These are phyloP conservation scores for Rutstroemia sp. DNA, from an alignment of 2,329 filamentous ascomycete species.

Conservation along the genomic window DNA sequence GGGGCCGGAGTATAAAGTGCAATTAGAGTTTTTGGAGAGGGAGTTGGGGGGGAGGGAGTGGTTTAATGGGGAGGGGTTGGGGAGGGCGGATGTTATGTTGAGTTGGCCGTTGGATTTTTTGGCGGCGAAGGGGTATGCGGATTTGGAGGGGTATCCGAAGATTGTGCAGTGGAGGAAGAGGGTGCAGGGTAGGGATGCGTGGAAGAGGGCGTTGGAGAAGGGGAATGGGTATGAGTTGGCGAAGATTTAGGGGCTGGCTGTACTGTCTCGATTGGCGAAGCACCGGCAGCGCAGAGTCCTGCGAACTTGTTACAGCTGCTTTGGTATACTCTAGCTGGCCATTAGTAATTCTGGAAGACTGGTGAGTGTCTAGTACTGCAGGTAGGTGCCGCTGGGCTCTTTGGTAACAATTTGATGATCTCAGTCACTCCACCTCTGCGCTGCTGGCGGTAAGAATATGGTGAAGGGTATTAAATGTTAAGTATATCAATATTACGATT, in stretches of 20 bases:
- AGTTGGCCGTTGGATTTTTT: slow-evolving; percentile 31
- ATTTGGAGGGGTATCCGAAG: slow-evolving; percentile 28
- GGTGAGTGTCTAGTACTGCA: too few relatives aligned
- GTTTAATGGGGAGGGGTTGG: slow-evolving; percentile 28
- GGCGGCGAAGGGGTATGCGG: slow-evolving; percentile 25
- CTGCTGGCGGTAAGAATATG: too few relatives aligned
- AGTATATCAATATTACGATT: not conserved
- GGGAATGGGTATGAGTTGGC: slow-evolving; percentile 29
- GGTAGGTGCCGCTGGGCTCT: too few relatives aligned
- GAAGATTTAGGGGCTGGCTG: not conserved
- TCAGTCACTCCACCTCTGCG: too few relatives aligned
- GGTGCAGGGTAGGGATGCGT: slow-evolving; percentile 25
- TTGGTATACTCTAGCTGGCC: too few relatives aligned
- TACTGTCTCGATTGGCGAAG: too few relatives aligned
- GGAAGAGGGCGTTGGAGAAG: slow-evolving; percentile 28
- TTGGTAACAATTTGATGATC: too few relatives aligned
- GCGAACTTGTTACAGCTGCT: too few relatives aligned
- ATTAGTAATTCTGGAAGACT: too few relatives aligned
- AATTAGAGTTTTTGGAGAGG: slow-evolving; percentile 19
- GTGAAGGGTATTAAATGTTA: too few relatives aligned
- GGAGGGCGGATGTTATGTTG: slow-evolving; percentile 30
- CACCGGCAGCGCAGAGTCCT: too few relatives aligned
- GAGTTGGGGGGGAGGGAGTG: slow-evolving; percentile 23
- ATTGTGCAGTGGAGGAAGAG: slow-evolving; percentile 29
- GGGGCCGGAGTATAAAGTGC: slow-evolving; percentile 19